Base-by-base conservation (phyloP, 1,139 yeast genomes). In the Blastobotrys illinoisensis region DNA sequence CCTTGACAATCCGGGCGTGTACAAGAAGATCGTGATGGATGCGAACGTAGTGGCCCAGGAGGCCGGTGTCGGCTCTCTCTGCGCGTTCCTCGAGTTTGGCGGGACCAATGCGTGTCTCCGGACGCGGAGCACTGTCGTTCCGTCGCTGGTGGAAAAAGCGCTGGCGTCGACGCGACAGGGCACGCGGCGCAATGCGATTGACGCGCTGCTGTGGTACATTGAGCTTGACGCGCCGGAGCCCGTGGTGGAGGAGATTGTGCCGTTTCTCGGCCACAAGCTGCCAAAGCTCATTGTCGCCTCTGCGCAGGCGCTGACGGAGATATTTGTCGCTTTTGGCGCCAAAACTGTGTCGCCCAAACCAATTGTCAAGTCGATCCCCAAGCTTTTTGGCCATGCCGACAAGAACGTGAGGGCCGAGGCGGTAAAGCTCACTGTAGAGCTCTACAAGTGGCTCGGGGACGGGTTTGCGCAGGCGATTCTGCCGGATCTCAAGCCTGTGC, bases 1-100 rank as follows among this genome's bases (percentile, higher is more conserved):
- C 65, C 61, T 78, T 53, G 67, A 69, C 21, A 79, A 78, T 55
- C 79, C 84, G 1, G 85, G 81, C 13, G 53, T 64, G 5, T 71
- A 83, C 62, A 83, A 79, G 62, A 79, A 77, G 62, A 78, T 84
- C 44, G 82, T 86, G 9, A 76, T 80, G 6, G 99, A 93, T 67
- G 70, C 86, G 46, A 93, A 93, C 68, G 97, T 90, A 14, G 95
- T 88, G 20, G 97, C 99, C 0, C 96, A 90, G 63, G 98, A 93
- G 66, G 74, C 86, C 0, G 98, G 90, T 11, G 74, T 89, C 44
- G 70, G 74, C 11, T 77, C 87, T 5, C 69, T 88, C 23, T 71
- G 71, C 13, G 77, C 80, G n/a, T 80, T 81, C 62, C 73, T 88
- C 54, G 80, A 81, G 63, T 79, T 70, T 64, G 90, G 88, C 1